Conservation (phyloP, 345 rosid genomes). For the Excoecaria agallocha region DNA sequence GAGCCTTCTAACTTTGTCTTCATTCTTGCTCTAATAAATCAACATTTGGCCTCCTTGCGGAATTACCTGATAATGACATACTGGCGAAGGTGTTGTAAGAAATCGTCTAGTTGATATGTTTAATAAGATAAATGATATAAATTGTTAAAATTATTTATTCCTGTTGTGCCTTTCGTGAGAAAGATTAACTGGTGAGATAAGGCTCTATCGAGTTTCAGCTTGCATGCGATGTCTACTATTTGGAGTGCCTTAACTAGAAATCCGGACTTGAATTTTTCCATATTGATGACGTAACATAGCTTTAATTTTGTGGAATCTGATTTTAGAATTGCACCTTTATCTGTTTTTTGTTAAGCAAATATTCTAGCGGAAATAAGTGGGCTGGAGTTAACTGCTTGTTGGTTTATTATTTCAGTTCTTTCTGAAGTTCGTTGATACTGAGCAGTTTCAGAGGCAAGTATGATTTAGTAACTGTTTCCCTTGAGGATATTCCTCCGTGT, state of each 20-base stretch:
- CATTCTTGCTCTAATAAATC: not conserved
- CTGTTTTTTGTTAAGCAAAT: not conserved
- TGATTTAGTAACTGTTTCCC: not conserved
- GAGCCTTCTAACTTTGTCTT: not conserved
- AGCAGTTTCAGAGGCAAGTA: constrained; percentile 37
- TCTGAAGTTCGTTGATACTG: constrained; percentile 34
- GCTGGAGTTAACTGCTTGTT: not conserved
- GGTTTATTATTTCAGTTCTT: constrained; percentile 22
- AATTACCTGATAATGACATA: not conserved
- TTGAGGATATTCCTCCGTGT: not conserved
- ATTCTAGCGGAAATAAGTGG: not conserved
- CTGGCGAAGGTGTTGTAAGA: not conserved
- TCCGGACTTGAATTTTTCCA: not conserved
- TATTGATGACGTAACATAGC: not conserved
- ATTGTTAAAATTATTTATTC: not conserved
- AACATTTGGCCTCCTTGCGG: not conserved
- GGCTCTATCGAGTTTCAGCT: not conserved
- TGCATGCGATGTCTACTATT: not conserved
- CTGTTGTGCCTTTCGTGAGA: too few relatives aligned
- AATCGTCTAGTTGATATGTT: not conserved
- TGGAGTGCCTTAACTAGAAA: not conserved
- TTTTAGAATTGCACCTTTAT: not conserved
- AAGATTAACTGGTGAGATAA: too few relatives aligned
- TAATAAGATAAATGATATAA: not conserved
- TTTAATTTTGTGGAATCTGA: not conserved